These are phyloP conservation scores for Metschnikowia continentalis DNA, from an alignment of 805 yeast species.

Conservation along the genomic window DNA sequence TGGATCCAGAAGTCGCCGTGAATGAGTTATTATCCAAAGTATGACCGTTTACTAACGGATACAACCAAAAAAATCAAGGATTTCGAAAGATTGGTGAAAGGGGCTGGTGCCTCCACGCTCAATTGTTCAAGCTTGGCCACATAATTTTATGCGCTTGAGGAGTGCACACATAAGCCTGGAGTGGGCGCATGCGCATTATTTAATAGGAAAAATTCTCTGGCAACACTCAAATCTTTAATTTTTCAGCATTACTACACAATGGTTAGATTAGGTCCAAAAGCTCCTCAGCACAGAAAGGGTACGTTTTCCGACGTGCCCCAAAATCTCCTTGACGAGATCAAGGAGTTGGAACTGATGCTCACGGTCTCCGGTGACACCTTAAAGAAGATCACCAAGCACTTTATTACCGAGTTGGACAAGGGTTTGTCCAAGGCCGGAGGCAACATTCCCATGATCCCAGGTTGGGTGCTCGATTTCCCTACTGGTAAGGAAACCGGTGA, in stretches of 20 bases:
- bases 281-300: constrained; percentile 75
- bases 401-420: constrained; percentile 72
- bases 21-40: not conserved
- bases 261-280: constrained; percentile 84
- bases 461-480: constrained; percentile 94
- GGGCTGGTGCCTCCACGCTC: not conserved
- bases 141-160: constrained; percentile 5
- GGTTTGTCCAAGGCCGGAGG: constrained; percentile 77
- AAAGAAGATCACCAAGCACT: constrained; percentile 66
- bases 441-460: constrained; percentile 93
- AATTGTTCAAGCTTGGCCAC: not conserved
- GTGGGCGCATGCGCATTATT: constrained; percentile 4
- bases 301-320: constrained; percentile 59
- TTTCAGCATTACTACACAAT: constrained; percentile 26
- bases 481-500: constrained; percentile 89
- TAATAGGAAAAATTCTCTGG: constrained; percentile 4
- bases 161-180: constrained; percentile 1
- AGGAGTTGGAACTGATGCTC: constrained; percentile 56
- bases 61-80: too few relatives aligned
- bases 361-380: constrained; percentile 59
- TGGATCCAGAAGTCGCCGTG: too few relatives aligned
- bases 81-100: too few relatives aligned
- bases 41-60: too few relatives aligned
- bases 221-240: not conserved
- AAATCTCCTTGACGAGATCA: constrained; percentile 54